phyloP scores from a whole-genome alignment of 305 asterid genomes.

The Rubia balearica region DNA sequence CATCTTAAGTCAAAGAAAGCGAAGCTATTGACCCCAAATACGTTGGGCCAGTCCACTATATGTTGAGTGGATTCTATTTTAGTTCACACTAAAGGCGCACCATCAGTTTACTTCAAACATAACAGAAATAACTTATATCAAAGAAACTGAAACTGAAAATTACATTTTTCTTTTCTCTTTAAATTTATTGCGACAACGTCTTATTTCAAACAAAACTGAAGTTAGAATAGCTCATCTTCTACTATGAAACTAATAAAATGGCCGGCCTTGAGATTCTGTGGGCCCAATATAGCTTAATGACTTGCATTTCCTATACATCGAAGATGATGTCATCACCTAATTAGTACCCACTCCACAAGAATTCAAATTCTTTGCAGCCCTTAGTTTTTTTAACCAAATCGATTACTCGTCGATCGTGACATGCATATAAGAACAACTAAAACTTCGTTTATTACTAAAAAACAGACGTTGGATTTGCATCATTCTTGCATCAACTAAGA shows the following conservation, averaged over 20 bases:
- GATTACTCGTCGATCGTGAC: not conserved
- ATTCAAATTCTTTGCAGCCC: not conserved
- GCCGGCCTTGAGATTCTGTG: slow-evolving; percentile 75
- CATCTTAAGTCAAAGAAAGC: too few relatives aligned
- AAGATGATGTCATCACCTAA: slow-evolving; percentile 25
- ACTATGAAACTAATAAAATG: not conserved
- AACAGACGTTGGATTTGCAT: not conserved
- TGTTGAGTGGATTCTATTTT: too few relatives aligned
- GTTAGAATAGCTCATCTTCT: too few relatives aligned
- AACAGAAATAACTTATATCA: too few relatives aligned
- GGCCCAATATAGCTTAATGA: slow-evolving; percentile 48
- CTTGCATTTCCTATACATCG: slow-evolving; percentile 10
- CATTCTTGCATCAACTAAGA: not conserved
- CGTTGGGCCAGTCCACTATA: too few relatives aligned
- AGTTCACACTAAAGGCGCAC: too few relatives aligned
- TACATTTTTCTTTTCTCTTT: too few relatives aligned
- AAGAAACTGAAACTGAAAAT: too few relatives aligned
- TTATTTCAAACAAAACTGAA: too few relatives aligned
- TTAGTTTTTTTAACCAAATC: not conserved
- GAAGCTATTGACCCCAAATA: too few relatives aligned
- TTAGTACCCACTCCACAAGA: slow-evolving; percentile 56
- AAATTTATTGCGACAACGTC: too few relatives aligned
- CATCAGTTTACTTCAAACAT: too few relatives aligned
- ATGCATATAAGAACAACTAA: slow-evolving; percentile 8
- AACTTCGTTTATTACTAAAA: not conserved